Evolutionary conservation across 1,139 yeast genomes (phyloP).

Genomic region (Wickerhamiella infanticola): DNA sequence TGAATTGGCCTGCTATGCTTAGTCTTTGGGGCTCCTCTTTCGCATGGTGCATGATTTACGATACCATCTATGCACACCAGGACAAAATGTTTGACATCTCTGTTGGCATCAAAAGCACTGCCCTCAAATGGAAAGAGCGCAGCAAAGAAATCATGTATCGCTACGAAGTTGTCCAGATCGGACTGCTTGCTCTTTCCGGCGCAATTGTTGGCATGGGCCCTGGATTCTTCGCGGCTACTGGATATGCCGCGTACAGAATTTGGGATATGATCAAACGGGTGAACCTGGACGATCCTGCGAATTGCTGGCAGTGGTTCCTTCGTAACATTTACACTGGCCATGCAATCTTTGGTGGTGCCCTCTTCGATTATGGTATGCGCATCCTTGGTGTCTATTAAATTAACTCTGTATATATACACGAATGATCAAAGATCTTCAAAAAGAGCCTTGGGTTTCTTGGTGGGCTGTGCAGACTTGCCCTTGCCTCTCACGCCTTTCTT

Average conservation of each 20-base stretch:
- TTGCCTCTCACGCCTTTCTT: slow-evolving; percentile 26
- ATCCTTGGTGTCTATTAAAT: slow-evolving; percentile 30
- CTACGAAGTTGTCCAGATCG: slow-evolving; percentile 52
- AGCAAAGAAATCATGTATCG: slow-evolving; percentile 55
- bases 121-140: slow-evolving; percentile 77
- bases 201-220: slow-evolving; percentile 76
- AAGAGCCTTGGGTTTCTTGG: slow-evolving; percentile 34
- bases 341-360: slow-evolving; percentile 58
- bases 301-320: slow-evolving; percentile 71
- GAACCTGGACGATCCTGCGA: slow-evolving; percentile 58
- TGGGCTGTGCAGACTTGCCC: slow-evolving; percentile 18
- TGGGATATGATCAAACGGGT: slow-evolving; percentile 53
- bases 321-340: slow-evolving; percentile 73
- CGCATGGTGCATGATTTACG: slow-evolving; percentile 91
- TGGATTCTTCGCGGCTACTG: slow-evolving; percentile 51
- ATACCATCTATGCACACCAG: slow-evolving; percentile 94
- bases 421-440: background rate
- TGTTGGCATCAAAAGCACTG: slow-evolving; percentile 92
- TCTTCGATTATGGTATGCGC: slow-evolving; percentile 51
- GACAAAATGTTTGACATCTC: slow-evolving; percentile 74
- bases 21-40: slow-evolving; percentile 67
- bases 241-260: slow-evolving; percentile 53
- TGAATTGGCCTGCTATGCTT: slow-evolving; percentile 53
- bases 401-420: background rate
- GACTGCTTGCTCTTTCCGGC: slow-evolving; percentile 55